Conservation (phyloP, 495 filamentous ascomycete genomes). For the Pyronema omphalodes region DNA sequence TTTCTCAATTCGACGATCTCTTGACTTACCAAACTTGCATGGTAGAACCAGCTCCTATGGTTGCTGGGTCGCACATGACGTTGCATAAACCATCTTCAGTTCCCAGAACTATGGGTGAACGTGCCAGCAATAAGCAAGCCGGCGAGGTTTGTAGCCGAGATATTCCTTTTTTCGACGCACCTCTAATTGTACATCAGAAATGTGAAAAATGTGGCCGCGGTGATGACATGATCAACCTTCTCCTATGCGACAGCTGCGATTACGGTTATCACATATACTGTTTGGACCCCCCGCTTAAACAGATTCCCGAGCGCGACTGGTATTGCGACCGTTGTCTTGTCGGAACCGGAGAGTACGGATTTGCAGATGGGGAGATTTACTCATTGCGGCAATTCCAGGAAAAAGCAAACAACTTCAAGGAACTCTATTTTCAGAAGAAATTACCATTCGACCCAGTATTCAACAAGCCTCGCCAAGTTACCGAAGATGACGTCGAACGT, state of each 20-base stretch:
- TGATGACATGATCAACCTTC: constrained; percentile 51
- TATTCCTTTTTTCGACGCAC: neutral
- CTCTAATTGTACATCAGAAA: constrained; percentile 32
- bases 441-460: constrained; percentile 77
- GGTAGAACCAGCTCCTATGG: constrained; percentile 65
- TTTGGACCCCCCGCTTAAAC: constrained; percentile 69
- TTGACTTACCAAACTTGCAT: constrained; percentile 8
- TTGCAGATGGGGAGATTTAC: constrained; percentile 92
- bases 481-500: constrained; percentile 87
- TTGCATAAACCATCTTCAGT: constrained; percentile 59
- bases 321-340: constrained; percentile 92
- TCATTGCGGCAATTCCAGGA: constrained; percentile 93
- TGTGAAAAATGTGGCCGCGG: constrained; percentile 74
- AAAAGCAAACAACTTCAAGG: constrained; percentile 85
- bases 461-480: constrained; percentile 58
- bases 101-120: constrained; percentile 49
- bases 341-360: constrained; percentile 90
- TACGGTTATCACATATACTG: constrained; percentile 74
- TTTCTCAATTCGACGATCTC: constrained; percentile 10
- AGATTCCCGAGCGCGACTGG: constrained; percentile 74
- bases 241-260: constrained; percentile 89
- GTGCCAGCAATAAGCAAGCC: constrained; percentile 38
- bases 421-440: constrained; percentile 75
- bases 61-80: constrained; percentile 93
- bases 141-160: constrained; percentile 47